A percentile compares a stretch with the other conserved stretches of the same genome.
These are phyloP conservation scores for Mycena galopus DNA, from an alignment of 768 basidiomycete genomes.

Conservation along the genomic window DNA sequence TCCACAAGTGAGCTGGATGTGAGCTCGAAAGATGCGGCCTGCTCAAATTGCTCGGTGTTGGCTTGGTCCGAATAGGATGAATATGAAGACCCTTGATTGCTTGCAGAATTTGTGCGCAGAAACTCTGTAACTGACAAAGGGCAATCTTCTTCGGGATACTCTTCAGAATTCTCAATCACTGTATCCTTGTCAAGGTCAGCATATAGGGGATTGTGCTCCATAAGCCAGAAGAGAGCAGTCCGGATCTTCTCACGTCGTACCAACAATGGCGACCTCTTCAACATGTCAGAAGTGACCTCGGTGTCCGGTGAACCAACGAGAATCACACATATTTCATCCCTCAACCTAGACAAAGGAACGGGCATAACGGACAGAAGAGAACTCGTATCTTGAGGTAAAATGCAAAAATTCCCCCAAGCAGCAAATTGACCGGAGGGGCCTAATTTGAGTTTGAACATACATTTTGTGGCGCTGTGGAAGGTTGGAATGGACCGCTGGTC, in stretches of 20 bases:
- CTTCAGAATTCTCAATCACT: not conserved
- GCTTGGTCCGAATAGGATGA: not conserved
- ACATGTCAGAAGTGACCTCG: slow-evolving; percentile 24
- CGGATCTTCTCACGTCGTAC: not conserved
- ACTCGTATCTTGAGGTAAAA: slow-evolving; percentile 36
- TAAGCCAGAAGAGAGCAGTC: not conserved
- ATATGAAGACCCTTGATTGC: slow-evolving; percentile 14
- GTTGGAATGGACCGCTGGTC: no score
- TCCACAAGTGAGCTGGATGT: slow-evolving; percentile 31
- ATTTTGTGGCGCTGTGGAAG: slow-evolving; percentile 33
- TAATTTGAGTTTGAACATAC: slow-evolving; percentile 35
- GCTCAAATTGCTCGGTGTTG: not conserved
- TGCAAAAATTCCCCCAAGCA: slow-evolving; percentile 39
- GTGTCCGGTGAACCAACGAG: slow-evolving; percentile 36
- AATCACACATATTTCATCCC: slow-evolving; percentile 37
- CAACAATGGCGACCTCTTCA: not conserved
- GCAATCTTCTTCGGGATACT: slow-evolving; percentile 22
- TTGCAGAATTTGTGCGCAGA: slow-evolving; percentile 16
- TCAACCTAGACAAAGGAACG: slow-evolving; percentile 20
- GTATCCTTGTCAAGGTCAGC: slow-evolving; percentile 21
- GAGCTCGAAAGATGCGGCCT: not conserved
- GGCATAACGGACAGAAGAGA: slow-evolving; percentile 22
- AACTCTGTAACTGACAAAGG: slow-evolving; percentile 21
- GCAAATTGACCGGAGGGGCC: slow-evolving; percentile 38
- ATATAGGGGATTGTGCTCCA: slow-evolving; percentile 22